Evolutionary conservation across 2,329 filamentous ascomycete genomes (phyloP), one percentile per base, ranked within the genome.

Genomic region (Pleurostoma richardsiae): DNA sequence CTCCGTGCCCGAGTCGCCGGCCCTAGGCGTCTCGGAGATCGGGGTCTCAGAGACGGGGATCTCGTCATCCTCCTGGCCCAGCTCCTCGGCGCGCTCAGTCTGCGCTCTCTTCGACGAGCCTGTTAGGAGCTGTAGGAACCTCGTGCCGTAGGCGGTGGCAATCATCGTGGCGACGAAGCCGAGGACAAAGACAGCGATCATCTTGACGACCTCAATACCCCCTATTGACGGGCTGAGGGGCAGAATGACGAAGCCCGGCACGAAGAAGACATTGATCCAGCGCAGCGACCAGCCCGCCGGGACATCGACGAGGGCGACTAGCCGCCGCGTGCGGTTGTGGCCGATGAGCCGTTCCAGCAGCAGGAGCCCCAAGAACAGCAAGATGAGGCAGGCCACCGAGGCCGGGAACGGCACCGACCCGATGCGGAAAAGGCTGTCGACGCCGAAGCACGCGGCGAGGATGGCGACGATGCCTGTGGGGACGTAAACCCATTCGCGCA

Each of bases 201-300:
- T 80, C 56, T 81, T 80, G 38, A 70, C 69, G 10, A 82, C 76
- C 54, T 83, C 80, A 0, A 69, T 54, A 2, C 72, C 70, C 26
- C 75, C 70, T 19, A 83, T 77, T 0, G 70, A 53, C 2, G 77
- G 71, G 52, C 77, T 81, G 2, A 83, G 65, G 5, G 80, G 79
- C 1, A 83, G 64, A 29, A 80, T 66, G 6, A 83, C 71, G 62
- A 83, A 83, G 0, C 77, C 74, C 6, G 78, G 79, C 3, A 74
- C 79, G 54, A 83, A 82, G 53, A 80, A 73, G 43, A 82, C 63
- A 47, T 74, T 79, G 54, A 83, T 80, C 69, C 78, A 82, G 40
- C 73, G 70, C 29, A 82, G 64, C 5, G 76, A 72, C 71, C 78
- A 83, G 6, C 74, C 73, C 41, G 75, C 75, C 76, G 78, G 74